phyloP scores from a whole-genome alignment of 495 filamentous ascomycete genomes.

The Pyronema domesticum region DNA sequence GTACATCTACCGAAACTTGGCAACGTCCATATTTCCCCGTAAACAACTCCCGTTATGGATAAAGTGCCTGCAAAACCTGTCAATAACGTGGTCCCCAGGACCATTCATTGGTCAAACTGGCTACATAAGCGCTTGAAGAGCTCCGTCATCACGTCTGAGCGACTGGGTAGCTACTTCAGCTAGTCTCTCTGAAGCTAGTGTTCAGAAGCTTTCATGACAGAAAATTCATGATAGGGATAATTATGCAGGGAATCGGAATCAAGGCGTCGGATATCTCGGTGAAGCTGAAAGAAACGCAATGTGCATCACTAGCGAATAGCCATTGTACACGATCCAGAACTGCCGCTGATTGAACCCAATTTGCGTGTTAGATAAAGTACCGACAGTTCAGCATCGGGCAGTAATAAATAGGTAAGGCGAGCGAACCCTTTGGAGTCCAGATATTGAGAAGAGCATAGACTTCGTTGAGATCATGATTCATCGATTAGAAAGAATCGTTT shows the following conservation, averaged over 20 bases:
- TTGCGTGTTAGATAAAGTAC: background rate
- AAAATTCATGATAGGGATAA: background rate
- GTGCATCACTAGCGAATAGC: background rate
- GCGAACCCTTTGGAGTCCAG: background rate
- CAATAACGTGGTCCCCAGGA: background rate
- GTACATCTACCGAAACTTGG: background rate
- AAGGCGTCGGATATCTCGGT: background rate
- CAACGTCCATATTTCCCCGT: background rate
- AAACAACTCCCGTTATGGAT: background rate
- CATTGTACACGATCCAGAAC: constrained; percentile 1
- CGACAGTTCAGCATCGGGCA: background rate
- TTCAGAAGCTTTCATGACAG: background rate
- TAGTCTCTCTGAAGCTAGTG: background rate
- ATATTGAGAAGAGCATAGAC: background rate
- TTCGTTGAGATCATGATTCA: background rate
- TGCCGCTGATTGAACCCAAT: background rate
- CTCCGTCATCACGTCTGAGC: background rate
- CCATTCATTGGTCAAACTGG: background rate
- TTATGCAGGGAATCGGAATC: too few species aligned
- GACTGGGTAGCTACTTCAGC: background rate
- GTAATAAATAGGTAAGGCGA: background rate
- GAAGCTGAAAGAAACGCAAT: background rate
- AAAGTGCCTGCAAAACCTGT: background rate
- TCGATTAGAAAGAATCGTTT: background rate
- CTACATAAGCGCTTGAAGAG: background rate